Evolutionary conservation across 805 yeast genomes (phyloP), one percentile per base, ranked within the genome.

Genomic region (Naumovozyma castellii): DNA sequence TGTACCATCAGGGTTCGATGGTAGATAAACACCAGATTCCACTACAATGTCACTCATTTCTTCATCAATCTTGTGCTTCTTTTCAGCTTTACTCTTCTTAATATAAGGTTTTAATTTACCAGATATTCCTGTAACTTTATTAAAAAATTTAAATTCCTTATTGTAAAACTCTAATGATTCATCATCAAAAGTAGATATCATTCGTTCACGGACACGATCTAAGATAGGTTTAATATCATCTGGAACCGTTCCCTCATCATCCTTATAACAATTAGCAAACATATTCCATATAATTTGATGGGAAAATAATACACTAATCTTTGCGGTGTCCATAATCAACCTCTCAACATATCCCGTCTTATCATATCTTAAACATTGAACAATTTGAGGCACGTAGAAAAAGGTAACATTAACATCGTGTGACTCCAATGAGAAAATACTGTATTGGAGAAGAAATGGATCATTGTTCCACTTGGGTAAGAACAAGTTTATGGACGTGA

Each of bases 221-320:
- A 92, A 68, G 2, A 70, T 70, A 1, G 97, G 96, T 60, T 90
- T 90, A 53, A 90, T 67, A 1, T 74, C 68, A 62, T 88, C 95
- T 3, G 94, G 92, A 5, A 74, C 70, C 0, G 76, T 68, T 0
- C 86, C 80, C 8, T 90, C 95, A 51, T 90, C 97, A 56, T 84
- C 97, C 50, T 80, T 82, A 62, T 75, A 92, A 45, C 87, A 76
- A 56, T 94, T 92, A 1, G 99, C 97, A 53, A 82, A 64, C 84
- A 92, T 86, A 55, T 92, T 92, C 99, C 99, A 92, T 40, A 92
- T 86, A 48, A 92, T 88, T 62, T 92, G 99, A 61, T 92, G 99
- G 0, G 97, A 88, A 69, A 92, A 92, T 45, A 90, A 67, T 49
- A 84, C 94, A 19, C 92, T 80, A 12, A 87, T 84, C 55, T 82